Evolutionary conservation across 2,329 filamentous ascomycete species (phyloP).

Genomic region (Xylaria arbuscula): DNA sequence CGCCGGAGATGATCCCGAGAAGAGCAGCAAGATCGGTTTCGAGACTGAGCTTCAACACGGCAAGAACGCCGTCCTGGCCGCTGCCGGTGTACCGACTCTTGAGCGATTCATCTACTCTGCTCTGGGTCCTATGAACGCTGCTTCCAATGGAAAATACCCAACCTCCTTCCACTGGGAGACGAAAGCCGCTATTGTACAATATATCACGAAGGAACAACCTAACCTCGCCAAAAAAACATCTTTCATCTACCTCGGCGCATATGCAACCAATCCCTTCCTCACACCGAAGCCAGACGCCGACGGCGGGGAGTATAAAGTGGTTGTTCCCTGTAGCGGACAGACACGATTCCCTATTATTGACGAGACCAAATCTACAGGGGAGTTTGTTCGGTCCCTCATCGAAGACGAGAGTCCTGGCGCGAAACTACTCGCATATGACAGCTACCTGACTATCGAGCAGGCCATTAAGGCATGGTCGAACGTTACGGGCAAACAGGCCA

Average conservation of each 20-base stretch:
- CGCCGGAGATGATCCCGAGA: conserved; percentile 26
- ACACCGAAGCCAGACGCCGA: conserved; percentile 45
- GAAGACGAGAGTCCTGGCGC: conserved; percentile 54
- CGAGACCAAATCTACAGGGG: conserved; percentile 53
- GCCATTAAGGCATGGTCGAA: conserved; percentile 51
- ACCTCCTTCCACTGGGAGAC: conserved; percentile 49
- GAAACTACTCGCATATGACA: conserved; percentile 59
- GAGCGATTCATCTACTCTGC: conserved; percentile 46
- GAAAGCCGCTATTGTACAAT: conserved; percentile 48
- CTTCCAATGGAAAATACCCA: conserved; percentile 43
- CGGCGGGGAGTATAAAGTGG: conserved; percentile 49
- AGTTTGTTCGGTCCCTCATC: conserved; percentile 58
- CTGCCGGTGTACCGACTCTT: conserved; percentile 46
- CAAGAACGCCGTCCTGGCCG: conserved; percentile 47
- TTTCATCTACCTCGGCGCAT: conserved; percentile 50
- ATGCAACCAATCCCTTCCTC: conserved; percentile 49
- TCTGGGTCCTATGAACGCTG: conserved; percentile 38
- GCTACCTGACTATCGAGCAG: conserved; percentile 51
- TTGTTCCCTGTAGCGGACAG: conserved; percentile 45
- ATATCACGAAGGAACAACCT: conserved; percentile 44
- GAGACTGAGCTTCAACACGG: conserved; percentile 39
- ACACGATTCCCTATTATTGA: conserved; percentile 56
- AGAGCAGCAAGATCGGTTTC: conserved; percentile 23
- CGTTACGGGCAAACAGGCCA: conserved; percentile 53
- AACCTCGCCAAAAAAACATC: conserved; percentile 49